Base-by-base conservation (phyloP, 805 yeast genomes). In the Sungouiella thailandica region DNA sequence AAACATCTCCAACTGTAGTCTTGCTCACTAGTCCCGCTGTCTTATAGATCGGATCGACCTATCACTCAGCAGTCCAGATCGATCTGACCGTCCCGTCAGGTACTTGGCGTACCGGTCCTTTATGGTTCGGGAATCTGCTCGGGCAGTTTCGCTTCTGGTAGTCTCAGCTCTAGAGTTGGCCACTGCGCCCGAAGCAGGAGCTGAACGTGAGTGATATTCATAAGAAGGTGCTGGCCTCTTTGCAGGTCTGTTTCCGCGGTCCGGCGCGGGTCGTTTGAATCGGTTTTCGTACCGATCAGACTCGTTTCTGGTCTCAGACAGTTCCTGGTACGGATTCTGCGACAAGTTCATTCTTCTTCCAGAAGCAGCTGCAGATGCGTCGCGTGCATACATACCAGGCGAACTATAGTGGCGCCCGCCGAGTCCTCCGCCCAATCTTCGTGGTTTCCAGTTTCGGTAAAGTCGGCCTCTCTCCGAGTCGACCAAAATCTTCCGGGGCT, bases 371-470 rank as follows among this genome's bases (percentile, higher is more conserved):
- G 69, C 68, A 4, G 70, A 62, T 0, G 68, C 60, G 22, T 50
- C 49, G 25, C 43, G 38, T 19, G 49, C 35, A n/a, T 31, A 31
- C 7, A 43, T 35, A 23, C 50, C 54, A 4, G 60, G 53, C 39
- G 57, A 62, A 3, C 77, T 68, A 50, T 79, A 79, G 32, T 78
- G 77, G 35, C 93, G 66, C 1, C 96, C 96, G 4, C 97, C 97
- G n/a, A 84, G 58, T 0, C 97, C 97, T 4, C 97, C 97, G 1
- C 96, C 96, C 2, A 90, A 63, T 38, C 90, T 55, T 46, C 83
- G 53, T 1, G 94, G 93, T 35, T 68, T 71, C 83, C 89, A 84
- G 44, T 70, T 73, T 35, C 80, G 72, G 11, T 74, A 71, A 1
- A 76, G 56, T 29, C 93, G 60, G 2, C 87, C 83, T 37, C 90